A percentile compares a stretch with the other conserved stretches of the same genome.
phyloP scores from a whole-genome alignment of 2,329 filamentous ascomycete genomes.

The Arthrobotrys musiformis region DNA sequence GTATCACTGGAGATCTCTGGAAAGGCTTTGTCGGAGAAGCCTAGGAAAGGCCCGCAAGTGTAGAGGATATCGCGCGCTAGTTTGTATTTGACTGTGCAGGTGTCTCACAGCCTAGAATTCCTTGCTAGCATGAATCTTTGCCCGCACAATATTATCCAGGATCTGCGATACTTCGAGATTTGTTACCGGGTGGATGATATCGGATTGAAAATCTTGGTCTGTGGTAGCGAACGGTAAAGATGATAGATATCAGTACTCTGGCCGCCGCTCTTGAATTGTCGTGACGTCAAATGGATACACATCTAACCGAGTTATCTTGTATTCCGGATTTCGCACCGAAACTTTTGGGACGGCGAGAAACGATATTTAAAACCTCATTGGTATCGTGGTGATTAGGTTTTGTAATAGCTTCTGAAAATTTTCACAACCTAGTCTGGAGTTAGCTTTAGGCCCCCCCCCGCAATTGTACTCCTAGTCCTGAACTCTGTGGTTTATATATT shows the following conservation, averaged over 20 bases:
- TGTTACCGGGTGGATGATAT: conserved; percentile 15
- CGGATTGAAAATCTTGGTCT: conserved; percentile 21
- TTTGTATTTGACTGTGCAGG: not conserved
- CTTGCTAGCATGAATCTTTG: not conserved
- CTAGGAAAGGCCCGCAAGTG: not conserved
- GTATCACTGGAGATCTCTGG: conserved; percentile 1
- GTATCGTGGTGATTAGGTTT: not conserved
- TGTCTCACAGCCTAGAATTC: conserved; percentile 50
- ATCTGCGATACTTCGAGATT: conserved; percentile 7
- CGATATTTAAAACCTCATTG: not conserved
- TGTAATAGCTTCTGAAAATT: not conserved
- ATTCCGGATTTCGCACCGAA: not conserved
- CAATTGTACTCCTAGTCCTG: too few relatives aligned
- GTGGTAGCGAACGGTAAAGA: not conserved
- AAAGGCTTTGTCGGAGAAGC: not conserved
- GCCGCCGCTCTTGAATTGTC: not conserved
- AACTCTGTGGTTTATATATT: too few relatives aligned
- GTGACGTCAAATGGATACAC: conserved; percentile 6
- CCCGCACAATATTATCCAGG: conserved; percentile 24
- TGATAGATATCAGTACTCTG: not conserved
- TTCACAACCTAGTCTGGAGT: not conserved
- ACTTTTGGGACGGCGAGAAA: not conserved
- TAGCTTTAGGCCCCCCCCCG: not conserved
- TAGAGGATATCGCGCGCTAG: not conserved
- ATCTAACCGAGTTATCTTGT: not conserved